Percentiles rank a stretch among this genome's conserved stretches.
phyloP scores from a whole-genome alignment of 768 basidiomycete species.

The Sporobolomyces pararoseus region DNA sequence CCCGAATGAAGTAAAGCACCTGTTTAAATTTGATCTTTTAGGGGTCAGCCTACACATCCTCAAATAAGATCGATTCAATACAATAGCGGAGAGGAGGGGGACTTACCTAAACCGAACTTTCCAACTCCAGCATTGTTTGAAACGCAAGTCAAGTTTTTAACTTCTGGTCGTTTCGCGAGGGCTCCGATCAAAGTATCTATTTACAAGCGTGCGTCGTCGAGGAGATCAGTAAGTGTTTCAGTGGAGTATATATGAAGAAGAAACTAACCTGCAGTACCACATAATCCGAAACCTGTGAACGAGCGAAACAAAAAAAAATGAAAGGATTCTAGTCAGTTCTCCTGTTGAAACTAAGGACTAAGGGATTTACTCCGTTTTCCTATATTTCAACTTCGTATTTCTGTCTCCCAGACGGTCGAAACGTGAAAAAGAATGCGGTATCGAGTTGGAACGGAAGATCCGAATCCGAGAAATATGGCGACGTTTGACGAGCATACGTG shows the following conservation, averaged over 20 bases:
- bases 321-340: not conserved
- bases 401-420: no score
- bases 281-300: slow-evolving; percentile 72
- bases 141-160: slow-evolving; percentile 71
- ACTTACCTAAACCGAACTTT: slow-evolving; percentile 44
- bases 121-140: slow-evolving; percentile 73
- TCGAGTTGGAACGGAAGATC: slow-evolving; percentile 1
- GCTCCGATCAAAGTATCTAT: slow-evolving; percentile 81
- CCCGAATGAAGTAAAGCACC: slow-evolving; percentile 70
- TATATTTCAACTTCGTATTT: no score
- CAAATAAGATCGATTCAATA: not conserved
- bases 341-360: not conserved
- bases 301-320: not conserved
- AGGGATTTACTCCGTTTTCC: not conserved
- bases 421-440: no score
- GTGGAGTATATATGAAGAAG: not conserved
- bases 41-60: no score
- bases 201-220: not conserved
- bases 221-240: not conserved
- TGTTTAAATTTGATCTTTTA: no score
- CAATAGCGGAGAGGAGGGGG: not conserved
- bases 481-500: no score
- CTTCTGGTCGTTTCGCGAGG: slow-evolving; percentile 66
- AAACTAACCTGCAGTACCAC: slow-evolving; percentile 72
- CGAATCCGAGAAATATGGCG: no score